These are phyloP conservation scores for Aspergillus niger DNA, from an alignment of 2,329 filamentous ascomycete species.

Conservation along the genomic window DNA sequence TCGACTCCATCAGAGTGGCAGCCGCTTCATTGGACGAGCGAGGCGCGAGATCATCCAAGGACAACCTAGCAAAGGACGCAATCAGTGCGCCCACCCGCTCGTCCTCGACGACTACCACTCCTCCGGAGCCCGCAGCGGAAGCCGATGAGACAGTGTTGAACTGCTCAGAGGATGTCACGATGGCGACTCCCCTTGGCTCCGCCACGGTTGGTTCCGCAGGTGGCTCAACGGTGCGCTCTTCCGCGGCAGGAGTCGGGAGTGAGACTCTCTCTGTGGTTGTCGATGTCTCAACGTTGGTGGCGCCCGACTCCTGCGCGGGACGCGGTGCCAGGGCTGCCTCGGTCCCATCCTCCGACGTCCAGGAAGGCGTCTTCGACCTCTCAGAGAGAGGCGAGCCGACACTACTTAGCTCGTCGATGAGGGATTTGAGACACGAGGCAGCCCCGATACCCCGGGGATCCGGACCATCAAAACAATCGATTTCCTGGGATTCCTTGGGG, in stretches of 20 bases:
- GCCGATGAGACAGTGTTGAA: slow-evolving; percentile 7
- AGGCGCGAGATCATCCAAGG: slow-evolving; percentile 11
- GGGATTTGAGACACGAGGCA: background rate
- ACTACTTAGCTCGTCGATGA: slow-evolving; percentile 11
- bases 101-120: slow-evolving; percentile 14
- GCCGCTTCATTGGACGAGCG: slow-evolving; percentile 13
- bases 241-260: slow-evolving; percentile 1
- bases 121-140: slow-evolving; percentile 15
- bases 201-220: slow-evolving; percentile 11
- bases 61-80: slow-evolving; percentile 11
- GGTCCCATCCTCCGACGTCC: slow-evolving; percentile 2
- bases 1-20: slow-evolving; percentile 13
- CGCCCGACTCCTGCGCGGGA: slow-evolving; percentile 8
- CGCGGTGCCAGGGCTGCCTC: slow-evolving; percentile 7
- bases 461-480: background rate
- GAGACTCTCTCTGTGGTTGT: background rate
- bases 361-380: slow-evolving; percentile 11
- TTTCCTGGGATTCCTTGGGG: background rate
- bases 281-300: background rate
- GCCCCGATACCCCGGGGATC: background rate
- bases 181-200: slow-evolving; percentile 7
- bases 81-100: slow-evolving; percentile 12
- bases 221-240: slow-evolving; percentile 14
- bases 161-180: slow-evolving; percentile 1
- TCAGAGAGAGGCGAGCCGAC: slow-evolving; percentile 17